Evolutionary conservation across 257 asterid genomes (phyloP), one percentile per base, ranked within the genome.

Genomic region (Cordia subcordata): DNA sequence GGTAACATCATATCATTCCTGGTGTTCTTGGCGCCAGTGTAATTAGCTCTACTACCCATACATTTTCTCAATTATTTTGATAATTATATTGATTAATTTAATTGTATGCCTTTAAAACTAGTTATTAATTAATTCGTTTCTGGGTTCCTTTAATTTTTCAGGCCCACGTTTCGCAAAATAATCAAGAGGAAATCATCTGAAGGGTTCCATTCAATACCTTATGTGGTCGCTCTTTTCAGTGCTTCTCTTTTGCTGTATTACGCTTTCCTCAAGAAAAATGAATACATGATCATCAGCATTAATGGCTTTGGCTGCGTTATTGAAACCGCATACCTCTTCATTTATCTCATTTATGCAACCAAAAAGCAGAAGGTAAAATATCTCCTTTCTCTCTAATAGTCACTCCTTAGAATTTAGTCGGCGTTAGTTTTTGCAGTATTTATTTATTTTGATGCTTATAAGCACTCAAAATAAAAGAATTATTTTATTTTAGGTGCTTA

Each of bases 21-120:
- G 65, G 91, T 83, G 64, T 81, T 85, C 71, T 72, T 83, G 68
- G 82, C 86, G 35, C 88, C 91, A 23, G 14, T 81, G 95, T 85
- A 77, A 52, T 39, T 39, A 82, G 88, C 32, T 61, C 55, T 45
- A 11, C 5, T 42, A 49, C 53, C 60, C 55, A 33, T 11, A 20
- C 38, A 49, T 21, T 22, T 21, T 49, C 12, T 49, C 16, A 17
- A 22, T 14, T 39, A 8, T 27, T 12, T n/a, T 8, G 42, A 11
- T 13, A 53, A 8, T 19, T 19, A 16, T 42, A 21, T 13, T n/a
- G n/a, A n/a, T n/a, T n/a, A n/a, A n/a, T 12, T 9, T 15, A 9
- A 40, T 38, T 50, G 17, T 62, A 51, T 27, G 17, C n/a, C n/a
- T n/a, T 37, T 58, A 49, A 32, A 33, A 16, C 42, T 11, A 35